Conservation (phyloP, 768 basidiomycete species). For the Boletus tomentosulus region DNA sequence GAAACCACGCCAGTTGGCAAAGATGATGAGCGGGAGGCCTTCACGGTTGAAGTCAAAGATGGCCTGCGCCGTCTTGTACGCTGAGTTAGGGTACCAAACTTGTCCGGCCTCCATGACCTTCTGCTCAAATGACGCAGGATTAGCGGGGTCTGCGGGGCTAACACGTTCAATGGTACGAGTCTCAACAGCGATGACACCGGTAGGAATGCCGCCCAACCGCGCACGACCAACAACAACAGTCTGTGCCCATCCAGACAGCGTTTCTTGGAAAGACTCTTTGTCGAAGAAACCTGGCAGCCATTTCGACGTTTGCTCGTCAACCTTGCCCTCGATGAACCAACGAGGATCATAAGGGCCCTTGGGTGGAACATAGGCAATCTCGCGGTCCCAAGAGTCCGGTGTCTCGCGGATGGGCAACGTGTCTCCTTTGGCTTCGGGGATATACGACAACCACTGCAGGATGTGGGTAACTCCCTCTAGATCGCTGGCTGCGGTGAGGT, state of each 20-base stretch:
- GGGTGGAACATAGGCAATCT: constrained; percentile 84
- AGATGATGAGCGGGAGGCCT: constrained; percentile 94
- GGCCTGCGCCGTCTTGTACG: constrained; percentile 98
- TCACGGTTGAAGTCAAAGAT: constrained; percentile 99
- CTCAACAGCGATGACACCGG: constrained; percentile 97
- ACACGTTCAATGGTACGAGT: constrained; percentile 96
- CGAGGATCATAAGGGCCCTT: constrained; percentile 96
- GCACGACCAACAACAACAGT: constrained; percentile 97
- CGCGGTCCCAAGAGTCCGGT: constrained; percentile 85
- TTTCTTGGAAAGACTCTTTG: constrained; percentile 97
- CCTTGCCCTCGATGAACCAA: constrained; percentile 96
- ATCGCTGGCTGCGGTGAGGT: constrained; percentile 92
- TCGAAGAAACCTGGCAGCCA: constrained; percentile 95
- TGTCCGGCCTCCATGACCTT: constrained; percentile 99
- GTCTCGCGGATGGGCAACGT: constrained; percentile 74
- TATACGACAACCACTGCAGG: constrained; percentile 90
- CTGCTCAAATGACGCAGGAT: constrained; percentile 93
- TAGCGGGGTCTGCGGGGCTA: constrained; percentile 96
- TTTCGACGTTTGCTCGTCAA: constrained; percentile 70
- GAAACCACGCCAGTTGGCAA: constrained; percentile 99
- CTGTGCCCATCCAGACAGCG: constrained; percentile 97
- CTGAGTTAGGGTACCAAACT: constrained; percentile 99
- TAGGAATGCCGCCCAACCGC: constrained; percentile 93
- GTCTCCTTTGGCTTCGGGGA: constrained; percentile 79
- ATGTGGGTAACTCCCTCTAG: constrained; percentile 94